Base-by-base conservation (phyloP, 345 rosid species). In the Hypericum androsaemum region DNA sequence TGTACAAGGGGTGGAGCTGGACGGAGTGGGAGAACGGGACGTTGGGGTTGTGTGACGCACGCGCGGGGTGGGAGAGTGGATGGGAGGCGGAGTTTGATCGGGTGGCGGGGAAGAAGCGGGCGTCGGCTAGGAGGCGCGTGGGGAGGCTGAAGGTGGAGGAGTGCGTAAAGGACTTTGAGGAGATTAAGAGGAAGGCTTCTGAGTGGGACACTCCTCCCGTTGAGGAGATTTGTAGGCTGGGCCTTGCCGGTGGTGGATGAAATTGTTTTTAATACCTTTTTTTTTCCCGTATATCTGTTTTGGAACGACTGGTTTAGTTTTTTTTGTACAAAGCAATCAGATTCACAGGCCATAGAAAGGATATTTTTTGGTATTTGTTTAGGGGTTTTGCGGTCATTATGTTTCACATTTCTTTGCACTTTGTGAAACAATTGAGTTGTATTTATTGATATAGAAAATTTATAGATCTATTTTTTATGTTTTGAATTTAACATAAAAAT, bases 1-100 rank as follows among this genome's bases (percentile, higher is more conserved):
- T 92, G 3, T 35, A 71, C 10, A 66, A 17, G 50, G 67, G 71
- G 0, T 88, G 96, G 98, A 88, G 96, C 58, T 92, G 98, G 98
- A 87, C 95, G 8, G 58, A 83, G 32, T 88, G 95, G 95, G 68
- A 56, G n/a, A 79, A 75, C 11, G 84, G 77, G 39, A 60, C 80
- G 10, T 40, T 92, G 36, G 67, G 74, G 58, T 61, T 92, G 6
- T 92, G 98, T 37, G 78, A 92, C 55, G 95, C 94, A 15, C 81
- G 46, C 0, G 79, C 74, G 0, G 69, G 64, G 0, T 88, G 95
- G 96, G 89, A 78, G 43, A 14, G 54, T 6, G 88, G 77, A 8
- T 92, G 96, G 96, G 89, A 81, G 77, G 62, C 56, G 46, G 56
- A 75, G 22, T 92, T 85, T 8, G 94, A 92, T 15, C 28, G 35